Evolutionary conservation across 805 yeast genomes (phyloP).

Genomic region (Metschnikowia sp.): DNA sequence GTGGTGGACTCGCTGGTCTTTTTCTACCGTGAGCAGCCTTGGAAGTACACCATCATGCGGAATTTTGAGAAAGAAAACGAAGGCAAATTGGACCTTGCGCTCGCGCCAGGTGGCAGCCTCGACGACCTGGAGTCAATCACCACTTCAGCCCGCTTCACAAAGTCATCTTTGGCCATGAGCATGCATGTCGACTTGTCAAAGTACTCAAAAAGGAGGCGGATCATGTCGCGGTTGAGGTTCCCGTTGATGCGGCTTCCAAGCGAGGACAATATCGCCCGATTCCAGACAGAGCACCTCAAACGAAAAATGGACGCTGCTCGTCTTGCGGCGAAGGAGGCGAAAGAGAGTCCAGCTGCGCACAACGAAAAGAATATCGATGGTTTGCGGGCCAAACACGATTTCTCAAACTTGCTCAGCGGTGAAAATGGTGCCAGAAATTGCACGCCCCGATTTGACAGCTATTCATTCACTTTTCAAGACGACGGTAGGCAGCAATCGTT

Average conservation of each 20-base stretch:
- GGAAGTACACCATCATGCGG: constrained; percentile 50
- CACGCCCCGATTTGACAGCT: constrained; percentile 28
- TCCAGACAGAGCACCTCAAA: constrained; percentile 17
- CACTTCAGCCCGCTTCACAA: constrained; percentile 24
- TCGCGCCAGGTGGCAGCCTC: constrained; percentile 3
- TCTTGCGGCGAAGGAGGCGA: not conserved
- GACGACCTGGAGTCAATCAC: constrained; percentile 23
- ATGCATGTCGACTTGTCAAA: constrained; percentile 27
- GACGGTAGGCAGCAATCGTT: constrained; percentile 5
- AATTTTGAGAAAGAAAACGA: constrained; percentile 36
- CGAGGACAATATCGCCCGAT: constrained; percentile 26
- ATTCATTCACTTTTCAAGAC: constrained; percentile 21
- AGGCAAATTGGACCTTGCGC: constrained; percentile 22
- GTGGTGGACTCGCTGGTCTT: constrained; percentile 75
- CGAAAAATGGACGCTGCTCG: constrained; percentile 2
- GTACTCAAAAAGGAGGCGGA: constrained; percentile 39
- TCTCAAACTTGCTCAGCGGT: constrained; percentile 34
- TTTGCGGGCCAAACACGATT: constrained; percentile 30
- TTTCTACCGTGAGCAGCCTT: constrained; percentile 73
- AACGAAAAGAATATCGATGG: constrained; percentile 7
- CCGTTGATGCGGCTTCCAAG: constrained; percentile 48
- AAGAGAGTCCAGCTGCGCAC: not conserved
- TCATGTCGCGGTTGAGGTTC: constrained; percentile 31
- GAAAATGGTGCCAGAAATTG: constrained; percentile 28
- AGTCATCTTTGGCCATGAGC: constrained; percentile 28